A percentile compares a stretch with the other conserved stretches of the same genome.
Conservation (phyloP, 257 asterid species). For the Nicotiana tomentosiformis region DNA sequence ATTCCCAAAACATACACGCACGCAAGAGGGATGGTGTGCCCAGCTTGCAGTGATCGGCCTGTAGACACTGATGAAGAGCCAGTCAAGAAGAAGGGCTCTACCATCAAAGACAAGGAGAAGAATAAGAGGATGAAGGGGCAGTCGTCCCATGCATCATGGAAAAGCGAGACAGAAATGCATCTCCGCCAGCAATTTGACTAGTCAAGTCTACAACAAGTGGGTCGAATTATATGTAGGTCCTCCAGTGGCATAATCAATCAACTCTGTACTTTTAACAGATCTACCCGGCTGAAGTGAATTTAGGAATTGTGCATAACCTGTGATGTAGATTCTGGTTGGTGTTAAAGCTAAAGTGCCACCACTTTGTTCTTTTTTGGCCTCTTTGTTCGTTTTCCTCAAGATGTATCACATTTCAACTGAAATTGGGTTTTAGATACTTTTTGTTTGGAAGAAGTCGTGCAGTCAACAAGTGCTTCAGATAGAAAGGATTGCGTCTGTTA, state of each 20-base stretch:
- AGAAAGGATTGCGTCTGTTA: not conserved
- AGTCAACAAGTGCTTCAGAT: not conserved
- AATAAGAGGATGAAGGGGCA: constrained; percentile 95
- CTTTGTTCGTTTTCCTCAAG: not conserved
- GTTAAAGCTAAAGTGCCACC: not conserved
- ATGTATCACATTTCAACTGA: not conserved
- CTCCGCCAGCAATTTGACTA: constrained; percentile 97
- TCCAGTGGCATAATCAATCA: not conserved
- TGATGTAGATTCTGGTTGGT: not conserved
- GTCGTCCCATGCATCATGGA: constrained; percentile 95
- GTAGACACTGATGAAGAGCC: constrained; percentile 45
- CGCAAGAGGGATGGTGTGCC: constrained; percentile 71
- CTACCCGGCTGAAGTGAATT: not conserved
- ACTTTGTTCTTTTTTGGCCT: not conserved
- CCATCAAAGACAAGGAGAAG: constrained; percentile 87
- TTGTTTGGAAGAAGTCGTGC: not conserved
- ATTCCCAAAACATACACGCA: constrained; percentile 76
- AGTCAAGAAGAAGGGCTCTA: constrained; percentile 62
- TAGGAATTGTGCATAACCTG: not conserved
- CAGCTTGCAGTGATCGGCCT: constrained; percentile 69
- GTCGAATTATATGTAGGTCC: not conserved
- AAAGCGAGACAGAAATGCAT: constrained; percentile 97
- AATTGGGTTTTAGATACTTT: not conserved
- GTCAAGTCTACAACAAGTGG: not conserved
- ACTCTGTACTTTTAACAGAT: not conserved